Base-by-base conservation (phyloP, 1,139 yeast genomes). In the Suhomyces yuchorum region DNA sequence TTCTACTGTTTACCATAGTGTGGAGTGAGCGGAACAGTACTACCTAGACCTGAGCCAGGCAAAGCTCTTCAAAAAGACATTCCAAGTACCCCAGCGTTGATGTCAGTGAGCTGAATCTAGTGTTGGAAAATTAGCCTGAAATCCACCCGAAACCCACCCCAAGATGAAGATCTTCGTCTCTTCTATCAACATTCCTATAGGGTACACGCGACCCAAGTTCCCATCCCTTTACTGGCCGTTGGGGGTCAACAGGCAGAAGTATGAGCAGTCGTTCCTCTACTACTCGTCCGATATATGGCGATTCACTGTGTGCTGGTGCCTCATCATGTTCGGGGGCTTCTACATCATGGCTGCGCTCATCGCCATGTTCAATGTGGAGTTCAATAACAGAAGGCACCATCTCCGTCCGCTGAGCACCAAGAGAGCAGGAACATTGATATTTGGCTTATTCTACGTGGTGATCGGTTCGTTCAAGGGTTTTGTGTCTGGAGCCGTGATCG, bases 171-270 rank as follows among this genome's bases (percentile, higher is more conserved):
- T 71, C 37, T 75, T 75, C 51, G 67, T 75, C 11, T 67, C 74
- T 47, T 70, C 78, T 5, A 61, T 67, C 33, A 69, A 73, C 53
- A 75, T 84, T 1, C 97, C 97, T 2, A 81, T 90, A 5, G 97
- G 96, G 24, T 93, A 93, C 67, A 68, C 72, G 5, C 75, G 85
- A 0, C 99, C 99, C 0, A 50, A 61, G 19, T 93, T 92, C 61
- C 99, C 98, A 2, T 82, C 96, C 4, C 67, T 93, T 24, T 79
- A 75, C 60, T 86, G 93, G 87, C 96, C 96, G 0, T 47, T 74
- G 6, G 82, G 82, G 0, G 59, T 77, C 6, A 66, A 73, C 8
- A 63, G 64, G 35, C 53, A 61, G 14, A 57, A 63, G 34, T 86
- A 77, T 66, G 67, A 76, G 26, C 63, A 75, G 20, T 76, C 91